Evolutionary conservation across 805 yeast genomes (phyloP).

Genomic region (Zygoascus biomembranicola): DNA sequence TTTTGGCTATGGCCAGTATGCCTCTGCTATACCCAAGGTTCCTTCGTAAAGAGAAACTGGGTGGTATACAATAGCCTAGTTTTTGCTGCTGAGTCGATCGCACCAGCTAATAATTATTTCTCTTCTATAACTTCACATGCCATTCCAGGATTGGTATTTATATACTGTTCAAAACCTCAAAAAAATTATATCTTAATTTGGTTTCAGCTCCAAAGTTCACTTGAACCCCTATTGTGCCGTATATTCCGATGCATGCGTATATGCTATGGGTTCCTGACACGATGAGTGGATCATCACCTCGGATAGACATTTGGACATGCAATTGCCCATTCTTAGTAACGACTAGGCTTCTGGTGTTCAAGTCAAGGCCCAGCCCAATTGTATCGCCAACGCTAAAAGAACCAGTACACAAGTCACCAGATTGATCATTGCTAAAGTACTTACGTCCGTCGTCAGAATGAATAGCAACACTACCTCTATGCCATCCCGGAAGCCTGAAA

Average conservation of each 20-base stretch:
- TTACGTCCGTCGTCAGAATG: constrained; percentile 24
- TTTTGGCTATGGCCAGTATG: constrained; percentile 8
- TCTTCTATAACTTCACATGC: too few relatives aligned
- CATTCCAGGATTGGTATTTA: too few relatives aligned
- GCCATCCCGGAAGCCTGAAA: constrained; percentile 25
- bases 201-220: constrained; percentile 18
- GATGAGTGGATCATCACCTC: constrained; percentile 8
- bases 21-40: constrained; percentile 4
- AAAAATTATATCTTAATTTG: constrained; percentile 1
- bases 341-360: constrained; percentile 12
- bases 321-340: constrained; percentile 17
- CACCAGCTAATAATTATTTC: too few relatives aligned
- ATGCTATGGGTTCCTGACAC: constrained; percentile 18
- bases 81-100: too few relatives aligned
- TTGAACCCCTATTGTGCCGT: constrained; percentile 19
- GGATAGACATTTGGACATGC: constrained; percentile 20
- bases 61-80: too few relatives aligned
- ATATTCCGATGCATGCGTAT: constrained; percentile 22
- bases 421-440: constrained; percentile 18
- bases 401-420: constrained; percentile 17
- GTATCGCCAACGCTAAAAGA: constrained; percentile 18
- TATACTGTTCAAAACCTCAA: neutral
- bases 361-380: constrained; percentile 22
- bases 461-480: constrained; percentile 23
- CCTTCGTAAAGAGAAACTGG: neutral